Base-by-base conservation (phyloP, 2,329 filamentous ascomycete species). In the Fusarium continuum region DNA sequence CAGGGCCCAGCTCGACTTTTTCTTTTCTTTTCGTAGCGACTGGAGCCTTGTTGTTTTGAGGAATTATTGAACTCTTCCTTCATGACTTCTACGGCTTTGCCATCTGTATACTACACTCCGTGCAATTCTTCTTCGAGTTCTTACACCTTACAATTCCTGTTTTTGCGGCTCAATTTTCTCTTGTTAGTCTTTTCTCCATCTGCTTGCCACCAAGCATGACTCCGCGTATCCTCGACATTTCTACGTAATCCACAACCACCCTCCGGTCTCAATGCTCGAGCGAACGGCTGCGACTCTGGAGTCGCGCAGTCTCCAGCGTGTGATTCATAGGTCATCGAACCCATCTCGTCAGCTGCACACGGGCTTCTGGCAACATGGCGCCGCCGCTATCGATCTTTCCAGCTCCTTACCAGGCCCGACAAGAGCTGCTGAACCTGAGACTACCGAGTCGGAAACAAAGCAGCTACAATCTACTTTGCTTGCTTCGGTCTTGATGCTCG, bases 261-360 rank as follows among this genome's bases (percentile, higher is more conserved):
- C 26, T 54, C 41, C 47, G 53, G 55, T 56, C 50, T 78, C 76
- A 74, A 85, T 86, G 83, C 81, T 86, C 69, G 84, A 86, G 78
- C 82, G 83, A 79, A 84, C 83, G 53, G 82, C 83, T 34, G 79
- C 80, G 60, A 79, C 77, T 73, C 75, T 86, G 74, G 84, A 86
- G 80, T 80, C 83, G 74, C 82, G 82, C 77, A 78, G 78, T 66
- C 76, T 86, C 72, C 82, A 82, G 73, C 79, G 83, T 74, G 78
- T 83, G 60, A 75, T 85, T 52, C 79, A 80, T 19, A 72, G 68
- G 39, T 65, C 76, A 41, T 68, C 80, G 29, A 79, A 77, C 63
- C 78, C 71, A 61, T 74, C 74, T 52, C 78, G 79, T 53, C 77
- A 76, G 45, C 77, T 86, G 44, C 82, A 80, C 41, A 79, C 79